phyloP scores from a whole-genome alignment of 352 stramenopile species.

The Pythium rhizo-oryzae region DNA sequence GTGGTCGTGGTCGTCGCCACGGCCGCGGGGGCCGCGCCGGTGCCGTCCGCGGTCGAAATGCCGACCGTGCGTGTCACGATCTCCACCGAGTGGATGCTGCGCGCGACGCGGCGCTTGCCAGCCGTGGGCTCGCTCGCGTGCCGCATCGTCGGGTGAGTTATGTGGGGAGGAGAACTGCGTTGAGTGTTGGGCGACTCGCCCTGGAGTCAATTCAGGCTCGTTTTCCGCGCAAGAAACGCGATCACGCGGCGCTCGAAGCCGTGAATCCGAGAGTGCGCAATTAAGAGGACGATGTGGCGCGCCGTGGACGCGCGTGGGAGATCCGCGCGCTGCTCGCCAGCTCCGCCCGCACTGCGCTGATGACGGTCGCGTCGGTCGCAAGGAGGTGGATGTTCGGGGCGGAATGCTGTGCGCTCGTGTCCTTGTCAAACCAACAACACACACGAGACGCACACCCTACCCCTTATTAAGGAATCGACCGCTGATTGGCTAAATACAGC shows the following conservation, averaged over 20 bases:
- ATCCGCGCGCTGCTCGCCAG: no score
- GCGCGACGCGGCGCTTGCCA: slow-evolving; percentile 4
- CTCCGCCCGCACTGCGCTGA: no score
- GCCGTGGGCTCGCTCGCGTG: not conserved
- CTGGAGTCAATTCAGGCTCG: slow-evolving; percentile 6
- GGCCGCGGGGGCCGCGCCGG: not conserved
- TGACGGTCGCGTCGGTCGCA: not conserved
- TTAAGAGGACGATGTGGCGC: no score
- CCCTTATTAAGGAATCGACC: slow-evolving; percentile 10
- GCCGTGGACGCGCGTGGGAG: no score
- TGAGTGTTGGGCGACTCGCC: not conserved
- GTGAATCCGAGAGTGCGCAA: not conserved
- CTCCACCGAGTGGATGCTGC: slow-evolving; percentile 15
- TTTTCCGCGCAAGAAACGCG: slow-evolving; percentile 10
- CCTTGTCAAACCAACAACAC: slow-evolving; percentile 32
- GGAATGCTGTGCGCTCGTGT: slow-evolving; percentile 9
- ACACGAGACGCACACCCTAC: slow-evolving; percentile 14
- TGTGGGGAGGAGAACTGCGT: not conserved
- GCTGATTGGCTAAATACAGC: slow-evolving; percentile 18
- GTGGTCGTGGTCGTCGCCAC: no score
- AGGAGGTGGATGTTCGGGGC: not conserved
- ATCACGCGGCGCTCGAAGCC: not conserved
- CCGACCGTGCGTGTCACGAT: slow-evolving; percentile 17
- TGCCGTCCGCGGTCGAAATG: not conserved
- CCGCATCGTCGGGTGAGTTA: not conserved